Evolutionary conservation across 148 eudicot genomes (phyloP), one percentile per base, ranked within the genome.

Genomic region (Mesembryanthemum crystallinum): DNA sequence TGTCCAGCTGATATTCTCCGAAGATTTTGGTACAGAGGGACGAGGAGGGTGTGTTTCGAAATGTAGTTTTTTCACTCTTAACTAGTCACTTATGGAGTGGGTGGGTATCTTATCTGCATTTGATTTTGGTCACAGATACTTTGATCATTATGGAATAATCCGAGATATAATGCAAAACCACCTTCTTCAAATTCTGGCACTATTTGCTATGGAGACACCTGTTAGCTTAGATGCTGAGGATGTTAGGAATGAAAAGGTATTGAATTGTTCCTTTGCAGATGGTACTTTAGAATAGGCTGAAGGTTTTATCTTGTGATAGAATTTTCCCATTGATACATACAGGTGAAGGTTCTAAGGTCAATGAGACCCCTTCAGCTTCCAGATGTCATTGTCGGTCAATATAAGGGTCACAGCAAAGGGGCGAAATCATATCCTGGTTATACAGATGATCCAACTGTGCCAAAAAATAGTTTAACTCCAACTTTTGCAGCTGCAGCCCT

Each of bases 141-240:
- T 89, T 63, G 90, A 93, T 81, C 77, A 81, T 67, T 91, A 93
- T 39, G 98, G 98, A 75, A 93, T 93, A 30, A 89, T 93, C 76
- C 86, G 98, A 35, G 98, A 93, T 76, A 89, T 93, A 63, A 89
- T 93, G 89, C 98, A 93, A 82, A 93, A 89, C 70, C 98, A 93
- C 77, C 89, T 93, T n/a, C 81, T 93, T 75, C 98, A 93, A 84
- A 93, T 89, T 25, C 87, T 93, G 61, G 85, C 98, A n/a, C 83
- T 93, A 67, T 89, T 93, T 78, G 98, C 98, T 5, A 93, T 93
- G 98, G 98, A 93, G 80, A 87, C 98, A 29, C 98, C 96, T 18
- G 92, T 93, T 71, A 91, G 91, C 86, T 83, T 93, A 84, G 96
- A 93, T 78, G 98, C 90, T 0, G 98, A 93, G 82, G 98, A 93